These are phyloP conservation scores for Cercospora zeae-maydis DNA, from an alignment of 2,329 filamentous ascomycete species.

Conservation along the genomic window DNA sequence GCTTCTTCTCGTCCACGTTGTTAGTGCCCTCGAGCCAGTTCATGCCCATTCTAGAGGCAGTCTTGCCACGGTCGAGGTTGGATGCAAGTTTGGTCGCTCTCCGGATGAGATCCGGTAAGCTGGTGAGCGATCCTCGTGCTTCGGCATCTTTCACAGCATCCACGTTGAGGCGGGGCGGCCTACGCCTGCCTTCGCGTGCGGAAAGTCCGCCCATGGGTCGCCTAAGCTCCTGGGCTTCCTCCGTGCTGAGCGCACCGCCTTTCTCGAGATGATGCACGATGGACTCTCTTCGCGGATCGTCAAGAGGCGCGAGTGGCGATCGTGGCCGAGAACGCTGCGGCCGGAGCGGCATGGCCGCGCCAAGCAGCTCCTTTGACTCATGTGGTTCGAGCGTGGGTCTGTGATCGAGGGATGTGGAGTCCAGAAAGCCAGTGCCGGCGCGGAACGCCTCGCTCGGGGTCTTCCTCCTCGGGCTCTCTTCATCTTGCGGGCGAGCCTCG, in stretches of 20 bases:
- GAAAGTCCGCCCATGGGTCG: constrained; percentile 35
- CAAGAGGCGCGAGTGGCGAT: constrained; percentile 26
- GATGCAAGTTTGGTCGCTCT: constrained; percentile 82
- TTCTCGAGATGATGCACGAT: constrained; percentile 34
- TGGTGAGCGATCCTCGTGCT: constrained; percentile 83
- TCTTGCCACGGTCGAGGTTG: constrained; percentile 79
- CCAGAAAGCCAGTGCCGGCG: constrained; percentile 37
- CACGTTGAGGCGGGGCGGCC: constrained; percentile 74
- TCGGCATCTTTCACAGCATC: constrained; percentile 78
- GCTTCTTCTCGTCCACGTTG: constrained; percentile 28
- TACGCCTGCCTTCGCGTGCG: constrained; percentile 41
- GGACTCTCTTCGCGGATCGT: constrained; percentile 29
- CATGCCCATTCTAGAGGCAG: constrained; percentile 57
- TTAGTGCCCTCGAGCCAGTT: constrained; percentile 44
- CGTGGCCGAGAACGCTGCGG: constrained; percentile 20
- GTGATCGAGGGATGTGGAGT: constrained; percentile 24
- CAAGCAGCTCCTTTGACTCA: constrained; percentile 25
- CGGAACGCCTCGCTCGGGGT: constrained; percentile 31
- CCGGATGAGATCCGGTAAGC: constrained; percentile 83
- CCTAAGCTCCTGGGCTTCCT: constrained; percentile 34
- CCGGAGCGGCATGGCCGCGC: constrained; percentile 17
- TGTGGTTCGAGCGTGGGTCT: constrained; percentile 3
- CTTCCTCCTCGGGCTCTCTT: constrained; percentile 10
- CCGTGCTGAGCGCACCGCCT: constrained; percentile 33
- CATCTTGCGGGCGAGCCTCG: background rate